Evolutionary conservation across 1,284 basidiomycete genomes (phyloP), one percentile per base, ranked within the genome.

Genomic region (Amylostereum areolatum): DNA sequence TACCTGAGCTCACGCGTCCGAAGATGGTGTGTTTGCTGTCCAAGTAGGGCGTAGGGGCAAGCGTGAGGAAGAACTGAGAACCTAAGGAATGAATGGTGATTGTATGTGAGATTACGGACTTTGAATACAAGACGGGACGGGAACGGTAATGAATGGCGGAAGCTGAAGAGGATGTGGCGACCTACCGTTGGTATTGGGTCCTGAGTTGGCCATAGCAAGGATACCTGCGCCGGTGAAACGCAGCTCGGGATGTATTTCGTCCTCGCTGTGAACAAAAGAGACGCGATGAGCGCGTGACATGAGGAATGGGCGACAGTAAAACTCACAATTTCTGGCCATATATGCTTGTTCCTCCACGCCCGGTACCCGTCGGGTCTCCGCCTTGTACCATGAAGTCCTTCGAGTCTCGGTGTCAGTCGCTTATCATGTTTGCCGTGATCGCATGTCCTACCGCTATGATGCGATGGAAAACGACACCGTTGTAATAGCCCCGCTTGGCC

Each of bases 371-470:
- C 4, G 92, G 92, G 63, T 96, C 93, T 45, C 93, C 93, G 35
- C 83, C 83, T 69, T 96, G 93, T n/a, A 94, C 83, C 93, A 96
- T 96, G 63, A 96, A 96, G 60, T 94, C 92, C 89, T 92, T 48
- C 36, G 42, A 27, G 28, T n/a, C n/a, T 33, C 35, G 29, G 12
- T 2, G 28, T 45, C 18, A 37, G 45, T 7, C 43, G 4, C 7
- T 35, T 27, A 10, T 31, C 27, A 25, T 5, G 8, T 3, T 5
- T 7, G 25, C 2, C n/a, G n/a, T n/a, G 29, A 11, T 43, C 31
- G 37, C 72, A 40, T 39, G 48, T 27, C 83, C 49, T 57, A 92
- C 91, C 34, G 87, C 74, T 43, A 97, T 86, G 56, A 97, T 85
- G 35, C 93, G 84, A 69, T 97, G 94, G 63, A 96, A 97, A 46